Evolutionary conservation across 306 rosid species (phyloP), one percentile per base, ranked within the genome.

Genomic region (Glycyrrhiza uralensis): DNA sequence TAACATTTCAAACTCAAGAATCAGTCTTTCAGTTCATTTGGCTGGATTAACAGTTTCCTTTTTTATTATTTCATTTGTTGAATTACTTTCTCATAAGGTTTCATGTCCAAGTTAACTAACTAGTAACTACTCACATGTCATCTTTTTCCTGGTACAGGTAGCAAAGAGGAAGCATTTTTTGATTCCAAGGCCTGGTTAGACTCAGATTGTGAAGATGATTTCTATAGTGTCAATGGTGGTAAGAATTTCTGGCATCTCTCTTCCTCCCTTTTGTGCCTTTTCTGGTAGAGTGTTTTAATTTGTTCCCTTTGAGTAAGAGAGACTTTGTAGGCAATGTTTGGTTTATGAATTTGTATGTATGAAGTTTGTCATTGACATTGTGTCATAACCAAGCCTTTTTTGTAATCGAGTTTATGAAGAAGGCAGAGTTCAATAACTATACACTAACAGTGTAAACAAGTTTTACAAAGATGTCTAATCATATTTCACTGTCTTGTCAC

Each of bases 151-250:
- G 29, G 28, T 60, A 17, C 86, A 94, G 99, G 90, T 56, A 89
- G 96, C 83, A 94, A 81, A 80, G 99, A 91, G 55, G 99, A 94
- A 60, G 69, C 87, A 23, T 94, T 84, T 87, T 91, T 91, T 72
- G 99, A 95, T 83, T 79, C 99, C 29, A 82, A 79, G 54, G 49
- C 89, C 39, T 91, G 97, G 96, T 66, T 95, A 74, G 99, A 95
- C 52, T 95, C 99, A 0, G 99, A 95, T 71, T 87, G 92, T 49
- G 99, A 95, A 59, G 97, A 90, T 44, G 98, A 95, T 78, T 95
- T 91, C 74, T 88, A 75, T 32, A 95, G 99, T 64, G 99, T 95
- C 67, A 87, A 89, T 80, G 99, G 99, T 26, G 99, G 99, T 95
- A 86, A 86, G 96, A 18, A 76, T 63, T 32, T 46, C 32, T 36